Base-by-base conservation (phyloP, 2,329 filamentous ascomycete genomes). In the Rutstroemia sp. region DNA sequence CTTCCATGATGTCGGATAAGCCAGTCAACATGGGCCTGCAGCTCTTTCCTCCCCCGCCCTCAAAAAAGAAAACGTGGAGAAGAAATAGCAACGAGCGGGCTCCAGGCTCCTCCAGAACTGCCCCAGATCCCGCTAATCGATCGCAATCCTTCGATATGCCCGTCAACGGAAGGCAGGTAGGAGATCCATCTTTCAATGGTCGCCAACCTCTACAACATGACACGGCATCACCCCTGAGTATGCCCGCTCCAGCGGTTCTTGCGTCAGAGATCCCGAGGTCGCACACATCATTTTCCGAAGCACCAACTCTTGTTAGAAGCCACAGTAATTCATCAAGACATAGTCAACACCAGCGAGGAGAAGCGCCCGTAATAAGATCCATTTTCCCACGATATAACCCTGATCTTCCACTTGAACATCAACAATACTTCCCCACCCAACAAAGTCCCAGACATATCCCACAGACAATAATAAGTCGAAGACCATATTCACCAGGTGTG, bases 351-450 rank as follows among this genome's bases (percentile, higher is more conserved):
- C 83, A 84, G 23, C 16, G 66, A 65, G 61, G 57, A 57, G 73
- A 72, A 58, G 72, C 72, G 58, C 70, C 72, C 5, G 73, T 78
- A 0, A 77, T 88, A 64, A 79, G 81, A 34, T 91, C 87, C 23
- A 90, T 92, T 64, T 92, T 92, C 64, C 88, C 88, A 7, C 78
- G 80, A 30, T 91, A 90, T 67, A 84, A 92, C 65, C 84, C 83
- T 3, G 78, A 78, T 1, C 68, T 89, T 23, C 76, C 86, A 5
- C 77, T 89, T 3, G 76, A 82, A 55, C 80, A 83, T 57, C 88
- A 92, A 66, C 72, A 81, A 48, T 91, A 92, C 71, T 86, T 79
- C 49, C 86, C 87, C 2, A 84, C 81, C 0, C 82, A 86, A 67
- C 72, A 78, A 54, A 83, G 80, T 58, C 84, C 86, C 12, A 79